Evolutionary conservation across 768 basidiomycete genomes (phyloP).

Genomic region (Dioszegia hungarica): DNA sequence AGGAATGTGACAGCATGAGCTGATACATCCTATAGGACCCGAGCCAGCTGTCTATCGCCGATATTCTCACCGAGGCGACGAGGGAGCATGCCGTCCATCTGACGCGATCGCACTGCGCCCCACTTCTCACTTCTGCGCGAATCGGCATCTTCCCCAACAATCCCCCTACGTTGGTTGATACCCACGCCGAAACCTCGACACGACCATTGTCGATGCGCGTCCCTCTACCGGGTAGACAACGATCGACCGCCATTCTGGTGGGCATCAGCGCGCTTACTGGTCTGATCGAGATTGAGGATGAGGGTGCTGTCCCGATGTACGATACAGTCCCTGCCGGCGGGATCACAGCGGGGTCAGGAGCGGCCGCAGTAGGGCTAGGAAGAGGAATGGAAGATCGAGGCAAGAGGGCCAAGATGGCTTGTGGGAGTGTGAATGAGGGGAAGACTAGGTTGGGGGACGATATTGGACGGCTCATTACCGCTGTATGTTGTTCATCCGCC

Average conservation of each 20-base stretch:
- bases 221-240: constrained; percentile 30
- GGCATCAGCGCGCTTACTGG: constrained; percentile 77
- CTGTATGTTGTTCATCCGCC: constrained; percentile 53
- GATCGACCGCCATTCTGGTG: constrained; percentile 53
- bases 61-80: constrained; percentile 61
- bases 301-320: constrained; percentile 51
- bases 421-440: constrained; percentile 65
- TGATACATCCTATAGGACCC: constrained; percentile 57
- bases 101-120: constrained; percentile 13
- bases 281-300: constrained; percentile 69
- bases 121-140: constrained; percentile 19
- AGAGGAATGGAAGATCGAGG: constrained; percentile 69
- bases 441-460: constrained; percentile 60
- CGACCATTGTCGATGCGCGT: constrained; percentile 22
- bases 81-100: constrained; percentile 57
- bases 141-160: constrained; percentile 20
- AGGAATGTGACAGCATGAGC: too few relatives aligned
- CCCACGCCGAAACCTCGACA: constrained; percentile 9
- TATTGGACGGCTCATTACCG: constrained; percentile 59
- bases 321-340: too few relatives aligned
- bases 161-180: constrained; percentile 44
- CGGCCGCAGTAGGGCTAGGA: too few relatives aligned
- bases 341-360: neutral
- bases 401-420: constrained; percentile 59
- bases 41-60: constrained; percentile 68